Base-by-base conservation (phyloP, 768 basidiomycete species). In the Hypsizygus marmoreus region DNA sequence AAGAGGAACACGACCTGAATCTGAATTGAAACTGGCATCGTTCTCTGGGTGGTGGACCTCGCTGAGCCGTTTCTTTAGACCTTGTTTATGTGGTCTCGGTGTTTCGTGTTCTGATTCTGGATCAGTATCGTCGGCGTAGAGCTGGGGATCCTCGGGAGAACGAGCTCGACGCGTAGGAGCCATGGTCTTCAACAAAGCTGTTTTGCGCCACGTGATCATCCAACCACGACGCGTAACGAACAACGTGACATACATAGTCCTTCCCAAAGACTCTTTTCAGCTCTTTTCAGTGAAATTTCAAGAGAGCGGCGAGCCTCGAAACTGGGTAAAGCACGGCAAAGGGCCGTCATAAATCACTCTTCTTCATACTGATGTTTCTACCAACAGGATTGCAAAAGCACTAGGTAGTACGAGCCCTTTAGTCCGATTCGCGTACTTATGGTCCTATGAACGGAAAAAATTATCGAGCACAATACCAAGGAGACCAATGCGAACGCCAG, bases 1-100 rank as follows among this genome's bases (percentile, higher is more conserved):
- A 36, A 71, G 60, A 17, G 73, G 72, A 28, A 60, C 61, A 4
- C 69, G 67, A 31, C 57, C 62, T 32, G 65, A 52, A 39, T 72
- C 70, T 58, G 61, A 56, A 23, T 57, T 62, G 55, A 71, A 68
- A 54, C 66, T 71, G 16, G 69, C 72, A 44, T 76, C 73, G 44
- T 71, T 62, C 40, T 75, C 77, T 25, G 70, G 69, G 35, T 66
- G 64, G 55, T 78, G 69, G 25, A 64, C 70, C 49, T 88, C 86
- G 65, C 84, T 84, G 45, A 83, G 67, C 29, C 84, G 80, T 55
- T 83, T 84, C 59, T 73, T 80, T 41, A 75, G 66, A 37, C 61
- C 59, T 31, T 65, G 68, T 51, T 68, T 75, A 16, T 56, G 65
- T 1, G 63, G 65, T 41, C 61, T 65, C n/a, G 72, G 71, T 2